Base-by-base conservation (phyloP, 2,329 filamentous ascomycete species). In the Triangularia verruculosa region DNA sequence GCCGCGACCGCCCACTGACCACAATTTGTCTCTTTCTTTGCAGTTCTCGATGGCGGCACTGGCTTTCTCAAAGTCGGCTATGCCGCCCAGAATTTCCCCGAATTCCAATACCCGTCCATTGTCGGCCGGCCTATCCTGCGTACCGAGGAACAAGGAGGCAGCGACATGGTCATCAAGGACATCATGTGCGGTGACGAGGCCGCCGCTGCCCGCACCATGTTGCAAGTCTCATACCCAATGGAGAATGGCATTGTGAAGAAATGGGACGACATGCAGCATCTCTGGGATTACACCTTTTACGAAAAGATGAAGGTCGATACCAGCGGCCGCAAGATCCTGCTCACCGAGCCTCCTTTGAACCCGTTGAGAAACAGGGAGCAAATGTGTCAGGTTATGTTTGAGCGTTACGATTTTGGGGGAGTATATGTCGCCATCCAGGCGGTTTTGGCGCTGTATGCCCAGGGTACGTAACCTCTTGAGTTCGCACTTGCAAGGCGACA, bases 181-280 rank as follows among this genome's bases (percentile, higher is more conserved):
- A 97, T 99, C 76, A 99, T 99, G 95, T 98, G 94, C 80, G 95
- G 95, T 76, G 95, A 99, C 80, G 94, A 99, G 81, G 95, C 95
- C 57, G 93, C 95, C 15, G 93, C 93, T 61, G 94, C 95, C 70
- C 89, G 95, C 74, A 97, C 91, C 67, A 97, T 97, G 93, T 88
- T 99, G 66, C 95, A 99, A 79, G 96, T 99, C 75, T 96, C 90
- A 78, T 99, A 99, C 77, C 95, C 95, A 71, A 99, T 99, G 95
- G 95, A 99, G 79, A 99, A 99, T 77, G 95, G 95, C 73, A 98
- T 99, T 73, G 93, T 99, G 70, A 98, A 97, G 86, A 93, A 93
- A 75, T 99, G 95, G 95, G 95, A 99, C 72, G 95, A 99, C 78
- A 99, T 99, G 95, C 92, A 97, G 82, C 94, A 98, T 76, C 88